Conservation (phyloP, 306 rosid genomes). For the Begonia masoniana region DNA sequence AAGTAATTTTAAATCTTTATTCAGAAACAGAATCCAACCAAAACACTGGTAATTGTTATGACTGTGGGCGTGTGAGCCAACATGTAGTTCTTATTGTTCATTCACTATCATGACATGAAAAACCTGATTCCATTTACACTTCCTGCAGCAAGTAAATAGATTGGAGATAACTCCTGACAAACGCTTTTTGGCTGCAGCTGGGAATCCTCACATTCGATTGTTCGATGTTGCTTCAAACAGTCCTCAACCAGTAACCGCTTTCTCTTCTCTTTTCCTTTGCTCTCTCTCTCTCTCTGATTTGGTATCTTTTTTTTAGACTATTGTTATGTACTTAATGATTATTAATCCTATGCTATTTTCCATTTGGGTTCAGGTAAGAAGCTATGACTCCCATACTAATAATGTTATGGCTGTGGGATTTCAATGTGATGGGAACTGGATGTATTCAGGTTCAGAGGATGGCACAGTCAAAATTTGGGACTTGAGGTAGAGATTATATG, state of each 20-base stretch:
- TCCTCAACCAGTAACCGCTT: slow-evolving; percentile 66
- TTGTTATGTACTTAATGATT: too few species aligned
- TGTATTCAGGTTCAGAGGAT: slow-evolving; percentile 99
- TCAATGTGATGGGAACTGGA: slow-evolving; percentile 99
- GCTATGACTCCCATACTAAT: slow-evolving; percentile 90
- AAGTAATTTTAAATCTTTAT: too few species aligned
- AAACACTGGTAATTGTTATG: too few species aligned
- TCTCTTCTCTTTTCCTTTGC: slow-evolving; percentile 4
- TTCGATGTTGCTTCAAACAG: slow-evolving; percentile 89
- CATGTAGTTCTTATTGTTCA: too few species aligned
- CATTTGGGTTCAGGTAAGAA: slow-evolving; percentile 52
- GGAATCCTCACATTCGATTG: slow-evolving; percentile 90
- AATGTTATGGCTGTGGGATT: slow-evolving; percentile 99
- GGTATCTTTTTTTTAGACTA: slow-evolving; percentile 1
- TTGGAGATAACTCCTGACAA: slow-evolving; percentile 98
- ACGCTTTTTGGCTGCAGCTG: slow-evolving; percentile 89
- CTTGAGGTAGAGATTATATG: slow-evolving; percentile 45
- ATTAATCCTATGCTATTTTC: not conserved
- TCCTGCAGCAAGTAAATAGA: slow-evolving; percentile 73
- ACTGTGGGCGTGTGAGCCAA: too few species aligned
- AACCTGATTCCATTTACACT: slow-evolving; percentile 17
- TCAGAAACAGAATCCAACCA: too few species aligned
- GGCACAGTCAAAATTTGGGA: slow-evolving; percentile 99
- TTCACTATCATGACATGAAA: not conserved
- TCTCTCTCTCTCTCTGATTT: slow-evolving; percentile 8